These are phyloP conservation scores for Xylaria sp. DNA, from an alignment of 2,329 filamentous ascomycete genomes.

Conservation along the genomic window DNA sequence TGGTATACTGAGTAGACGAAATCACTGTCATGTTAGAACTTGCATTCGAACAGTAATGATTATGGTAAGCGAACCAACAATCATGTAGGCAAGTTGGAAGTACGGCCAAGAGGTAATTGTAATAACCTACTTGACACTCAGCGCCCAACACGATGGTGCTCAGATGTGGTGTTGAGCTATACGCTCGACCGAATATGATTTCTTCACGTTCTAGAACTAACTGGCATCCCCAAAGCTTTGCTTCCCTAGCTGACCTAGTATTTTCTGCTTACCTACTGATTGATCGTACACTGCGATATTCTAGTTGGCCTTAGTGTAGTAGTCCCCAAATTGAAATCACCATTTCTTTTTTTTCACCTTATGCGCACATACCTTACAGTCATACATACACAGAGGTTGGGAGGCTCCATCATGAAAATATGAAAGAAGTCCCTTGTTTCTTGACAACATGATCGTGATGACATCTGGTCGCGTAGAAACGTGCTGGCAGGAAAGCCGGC, in stretches of 20 bases:
- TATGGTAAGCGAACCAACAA: neutral
- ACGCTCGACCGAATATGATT: no score
- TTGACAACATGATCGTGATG: no score
- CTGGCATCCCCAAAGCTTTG: neutral
- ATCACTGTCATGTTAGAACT: neutral
- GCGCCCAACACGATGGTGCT: neutral
- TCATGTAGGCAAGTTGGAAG: neutral
- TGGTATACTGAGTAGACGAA: neutral
- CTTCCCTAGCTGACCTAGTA: neutral
- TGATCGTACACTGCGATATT: no score
- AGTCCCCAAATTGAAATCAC: neutral
- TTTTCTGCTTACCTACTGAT: no score
- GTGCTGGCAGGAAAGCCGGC: no score
- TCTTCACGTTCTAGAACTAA: no score
- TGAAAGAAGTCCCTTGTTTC: no score
- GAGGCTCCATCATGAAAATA: no score
- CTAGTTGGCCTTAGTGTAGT: neutral
- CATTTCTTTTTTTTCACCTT: neutral
- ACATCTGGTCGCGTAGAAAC: no score
- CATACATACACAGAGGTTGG: no score
- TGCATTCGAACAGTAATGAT: conserved; percentile 16
- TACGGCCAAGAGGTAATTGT: neutral
- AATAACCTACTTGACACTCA: neutral
- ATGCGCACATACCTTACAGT: no score
- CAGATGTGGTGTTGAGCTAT: no score